These are phyloP conservation scores for Spinacia oleracea DNA, from an alignment of 179 eudicot species.

Conservation along the genomic window DNA sequence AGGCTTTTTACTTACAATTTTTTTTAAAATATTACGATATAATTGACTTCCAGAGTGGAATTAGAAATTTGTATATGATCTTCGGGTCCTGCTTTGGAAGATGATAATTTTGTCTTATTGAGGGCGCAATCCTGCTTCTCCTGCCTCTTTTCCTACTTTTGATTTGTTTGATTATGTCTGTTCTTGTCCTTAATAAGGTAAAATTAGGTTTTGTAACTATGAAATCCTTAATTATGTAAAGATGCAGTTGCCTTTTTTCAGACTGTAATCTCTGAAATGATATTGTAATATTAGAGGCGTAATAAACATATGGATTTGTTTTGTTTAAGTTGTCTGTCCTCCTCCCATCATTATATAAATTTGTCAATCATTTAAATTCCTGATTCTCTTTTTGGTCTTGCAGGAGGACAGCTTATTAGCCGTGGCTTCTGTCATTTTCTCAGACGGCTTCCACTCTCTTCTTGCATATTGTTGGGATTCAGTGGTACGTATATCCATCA, in stretches of 20 bases:
- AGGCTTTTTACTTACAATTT: neutral
- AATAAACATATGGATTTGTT: neutral
- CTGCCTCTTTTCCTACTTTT: neutral
- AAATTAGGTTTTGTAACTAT: neutral
- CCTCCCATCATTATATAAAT: neutral
- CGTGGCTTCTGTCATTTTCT: constrained; percentile 65
- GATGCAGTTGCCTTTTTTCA: neutral
- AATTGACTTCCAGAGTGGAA: neutral
- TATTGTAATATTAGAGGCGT: neutral
- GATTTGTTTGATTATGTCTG: neutral
- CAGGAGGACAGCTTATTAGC: constrained; percentile 68
- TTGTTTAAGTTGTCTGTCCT: neutral
- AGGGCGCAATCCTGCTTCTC: neutral
- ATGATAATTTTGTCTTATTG: too few relatives aligned
- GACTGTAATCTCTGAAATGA: neutral
- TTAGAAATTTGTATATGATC: neutral
- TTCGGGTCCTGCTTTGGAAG: neutral
- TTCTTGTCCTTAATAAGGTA: neutral
- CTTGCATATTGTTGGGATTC: constrained; percentile 65
- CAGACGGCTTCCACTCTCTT: constrained; percentile 53
- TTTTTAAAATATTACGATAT: neutral
- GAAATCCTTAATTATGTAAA: neutral
- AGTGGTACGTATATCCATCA: constrained; percentile 42
- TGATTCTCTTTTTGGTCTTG: constrained; percentile 17
- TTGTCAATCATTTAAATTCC: neutral